phyloP scores from a whole-genome alignment of 2,329 filamentous ascomycete species.

The Tolypocladium ovalisporum region DNA sequence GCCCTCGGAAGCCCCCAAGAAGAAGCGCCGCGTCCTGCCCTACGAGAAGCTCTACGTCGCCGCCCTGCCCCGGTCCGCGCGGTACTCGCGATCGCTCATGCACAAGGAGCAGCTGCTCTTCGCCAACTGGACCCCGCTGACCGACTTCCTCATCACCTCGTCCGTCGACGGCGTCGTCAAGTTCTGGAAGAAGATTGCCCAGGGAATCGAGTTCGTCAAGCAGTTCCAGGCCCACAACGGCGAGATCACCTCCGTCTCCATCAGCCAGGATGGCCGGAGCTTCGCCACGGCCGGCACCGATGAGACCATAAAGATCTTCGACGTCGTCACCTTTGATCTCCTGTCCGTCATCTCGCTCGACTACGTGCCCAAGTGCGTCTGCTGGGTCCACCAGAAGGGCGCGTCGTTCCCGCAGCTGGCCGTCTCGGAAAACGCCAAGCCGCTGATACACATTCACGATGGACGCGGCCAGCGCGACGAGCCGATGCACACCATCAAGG shows the following conservation, averaged over 20 bases:
- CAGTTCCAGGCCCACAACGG: conserved; percentile 88
- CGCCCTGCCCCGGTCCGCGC: conserved; percentile 67
- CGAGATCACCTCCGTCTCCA: conserved; percentile 72
- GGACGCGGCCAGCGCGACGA: conserved; percentile 71
- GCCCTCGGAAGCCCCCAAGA: conserved; percentile 72
- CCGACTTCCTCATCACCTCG: conserved; percentile 90
- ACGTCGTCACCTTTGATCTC: conserved; percentile 79
- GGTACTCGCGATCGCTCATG: conserved; percentile 96
- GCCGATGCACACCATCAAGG: conserved; percentile 66
- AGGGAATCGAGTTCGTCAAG: conserved; percentile 94
- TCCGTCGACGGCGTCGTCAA: conserved; percentile 95
- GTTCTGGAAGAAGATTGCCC: conserved; percentile 94
- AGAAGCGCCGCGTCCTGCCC: conserved; percentile 81
- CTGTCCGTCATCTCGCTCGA: conserved; percentile 72
- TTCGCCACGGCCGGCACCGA: conserved; percentile 83
- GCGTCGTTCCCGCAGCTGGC: conserved; percentile 82
- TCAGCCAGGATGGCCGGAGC: conserved; percentile 82
- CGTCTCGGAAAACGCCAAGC: conserved; percentile 64
- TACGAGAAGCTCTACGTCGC: conserved; percentile 94
- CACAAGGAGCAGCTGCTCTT: conserved; percentile 92
- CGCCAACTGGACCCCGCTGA: conserved; percentile 76
- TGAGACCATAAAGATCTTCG: conserved; percentile 70
- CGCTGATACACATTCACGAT: conserved; percentile 74
- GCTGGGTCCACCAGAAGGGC: conserved; percentile 83
- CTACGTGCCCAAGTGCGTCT: conserved; percentile 66